Evolutionary conservation across 257 asterid species (phyloP).

Genomic region (Solanum bulbocastanum): DNA sequence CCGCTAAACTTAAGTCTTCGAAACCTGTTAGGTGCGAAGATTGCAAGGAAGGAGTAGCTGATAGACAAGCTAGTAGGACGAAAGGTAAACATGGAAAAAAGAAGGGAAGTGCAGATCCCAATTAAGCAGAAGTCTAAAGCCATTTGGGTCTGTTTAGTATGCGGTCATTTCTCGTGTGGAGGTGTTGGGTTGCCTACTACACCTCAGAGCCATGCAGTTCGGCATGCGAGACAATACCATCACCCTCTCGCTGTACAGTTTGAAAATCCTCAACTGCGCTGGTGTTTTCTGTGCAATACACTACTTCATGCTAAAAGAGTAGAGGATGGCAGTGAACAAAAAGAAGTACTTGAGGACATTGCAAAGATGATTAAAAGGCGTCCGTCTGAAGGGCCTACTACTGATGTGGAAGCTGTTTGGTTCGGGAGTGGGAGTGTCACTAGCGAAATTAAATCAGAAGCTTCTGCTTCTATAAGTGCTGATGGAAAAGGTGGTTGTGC

Average conservation of each 20-base stretch:
- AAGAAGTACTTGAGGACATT: constrained; percentile 40
- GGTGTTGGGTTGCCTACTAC: constrained; percentile 72
- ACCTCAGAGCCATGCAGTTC: constrained; percentile 74
- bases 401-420: constrained; percentile 62
- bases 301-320: constrained; percentile 34
- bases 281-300: constrained; percentile 65
- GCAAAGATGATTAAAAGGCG: constrained; percentile 39
- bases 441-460: constrained; percentile 33
- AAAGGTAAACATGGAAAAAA: constrained; percentile 53
- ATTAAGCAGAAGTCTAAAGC: constrained; percentile 20
- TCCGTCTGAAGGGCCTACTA: constrained; percentile 24
- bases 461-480: constrained; percentile 12
- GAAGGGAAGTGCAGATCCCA: constrained; percentile 31
- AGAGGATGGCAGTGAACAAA: constrained; percentile 32
- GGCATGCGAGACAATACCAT: constrained; percentile 55
- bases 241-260: constrained; percentile 63
- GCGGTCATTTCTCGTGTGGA: constrained; percentile 82
- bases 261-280: constrained; percentile 55
- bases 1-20: constrained; percentile 33
- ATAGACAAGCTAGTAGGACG: constrained; percentile 40
- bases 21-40: constrained; percentile 48
- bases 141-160: constrained; percentile 79
- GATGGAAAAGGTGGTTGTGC: constrained; percentile 23
- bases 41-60: constrained; percentile 50
- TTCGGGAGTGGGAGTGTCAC: constrained; percentile 52